A percentile compares a stretch with the other conserved stretches of the same genome.
phyloP scores from a whole-genome alignment of 768 basidiomycete species.

The Rhodotorula paludigena region DNA sequence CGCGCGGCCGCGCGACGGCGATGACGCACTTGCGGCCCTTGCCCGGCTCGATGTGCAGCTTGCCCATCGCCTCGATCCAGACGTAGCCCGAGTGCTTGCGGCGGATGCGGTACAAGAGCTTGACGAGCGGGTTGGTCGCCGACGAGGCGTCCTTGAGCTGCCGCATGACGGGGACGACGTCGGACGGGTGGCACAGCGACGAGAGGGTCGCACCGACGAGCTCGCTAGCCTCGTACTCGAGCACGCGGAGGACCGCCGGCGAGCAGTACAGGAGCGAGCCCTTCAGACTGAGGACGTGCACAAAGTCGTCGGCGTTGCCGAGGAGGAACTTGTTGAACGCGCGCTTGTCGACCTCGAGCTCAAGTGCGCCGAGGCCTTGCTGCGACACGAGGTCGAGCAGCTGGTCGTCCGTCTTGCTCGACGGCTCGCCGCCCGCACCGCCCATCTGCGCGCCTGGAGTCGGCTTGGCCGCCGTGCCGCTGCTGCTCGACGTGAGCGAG shows the following conservation, averaged over 20 bases:
- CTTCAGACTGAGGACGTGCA: slow-evolving; percentile 86
- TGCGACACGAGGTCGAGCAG: slow-evolving; percentile 9
- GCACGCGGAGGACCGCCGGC: slow-evolving; percentile 65
- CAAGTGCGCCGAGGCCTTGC: slow-evolving; percentile 17
- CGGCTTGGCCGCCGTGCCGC: neutral
- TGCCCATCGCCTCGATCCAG: slow-evolving; percentile 85
- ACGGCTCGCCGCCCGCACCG: slow-evolving; percentile 15
- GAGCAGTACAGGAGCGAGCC: slow-evolving; percentile 89
- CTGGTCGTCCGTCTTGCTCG: slow-evolving; percentile 14
- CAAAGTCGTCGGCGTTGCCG: slow-evolving; percentile 61
- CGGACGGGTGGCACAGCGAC: slow-evolving; percentile 81
- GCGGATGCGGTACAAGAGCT: slow-evolving; percentile 76
- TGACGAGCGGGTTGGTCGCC: slow-evolving; percentile 53
- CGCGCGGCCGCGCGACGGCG: slow-evolving; percentile 67
- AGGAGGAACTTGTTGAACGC: slow-evolving; percentile 50
- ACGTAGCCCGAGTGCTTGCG: slow-evolving; percentile 65
- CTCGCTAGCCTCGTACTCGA: slow-evolving; percentile 53
- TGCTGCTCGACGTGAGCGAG: neutral
- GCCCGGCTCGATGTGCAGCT: slow-evolving; percentile 67
- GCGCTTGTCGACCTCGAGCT: slow-evolving; percentile 44
- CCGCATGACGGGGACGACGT: slow-evolving; percentile 83
- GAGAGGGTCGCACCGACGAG: slow-evolving; percentile 71
- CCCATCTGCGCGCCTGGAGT: slow-evolving; percentile 6
- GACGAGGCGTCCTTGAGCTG: slow-evolving; percentile 64
- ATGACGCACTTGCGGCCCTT: slow-evolving; percentile 62